phyloP scores from a whole-genome alignment of 768 basidiomycete species.

The Collybiopsis luxurians region DNA sequence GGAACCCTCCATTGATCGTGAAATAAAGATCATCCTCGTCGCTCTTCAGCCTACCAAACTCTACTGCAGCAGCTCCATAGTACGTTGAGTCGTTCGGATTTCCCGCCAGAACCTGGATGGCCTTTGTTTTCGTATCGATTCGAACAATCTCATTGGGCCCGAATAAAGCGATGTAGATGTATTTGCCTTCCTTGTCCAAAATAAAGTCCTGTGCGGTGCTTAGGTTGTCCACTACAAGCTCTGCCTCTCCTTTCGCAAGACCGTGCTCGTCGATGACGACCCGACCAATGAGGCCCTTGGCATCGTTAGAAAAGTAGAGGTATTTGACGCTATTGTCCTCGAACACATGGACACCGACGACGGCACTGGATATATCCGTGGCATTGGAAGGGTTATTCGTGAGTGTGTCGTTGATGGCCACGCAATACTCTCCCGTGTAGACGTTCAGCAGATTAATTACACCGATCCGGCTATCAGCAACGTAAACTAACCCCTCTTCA shows the following conservation, averaged over 20 bases:
- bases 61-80: neutral
- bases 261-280: neutral
- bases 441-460: neutral
- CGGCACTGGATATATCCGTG: neutral
- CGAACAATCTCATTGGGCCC: neutral
- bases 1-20: neutral
- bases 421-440: neutral
- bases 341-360: neutral
- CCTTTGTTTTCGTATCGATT: neutral
- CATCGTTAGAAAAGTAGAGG: constrained; percentile 3
- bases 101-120: neutral
- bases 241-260: neutral
- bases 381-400: neutral
- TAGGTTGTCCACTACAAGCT: neutral
- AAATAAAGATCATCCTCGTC: neutral
- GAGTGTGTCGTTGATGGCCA: constrained; percentile 1
- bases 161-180: constrained; percentile 1
- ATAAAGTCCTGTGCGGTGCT: neutral
- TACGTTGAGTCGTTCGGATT: neutral
- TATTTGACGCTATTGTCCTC: neutral
- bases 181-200: neutral
- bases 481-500: neutral
- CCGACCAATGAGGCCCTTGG: neutral
- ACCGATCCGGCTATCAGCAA: constrained; percentile 3
- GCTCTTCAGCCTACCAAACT: neutral